These are phyloP conservation scores for Saccharomycopsis oosterbeekiorum DNA, from an alignment of 805 yeast species.

Conservation along the genomic window DNA sequence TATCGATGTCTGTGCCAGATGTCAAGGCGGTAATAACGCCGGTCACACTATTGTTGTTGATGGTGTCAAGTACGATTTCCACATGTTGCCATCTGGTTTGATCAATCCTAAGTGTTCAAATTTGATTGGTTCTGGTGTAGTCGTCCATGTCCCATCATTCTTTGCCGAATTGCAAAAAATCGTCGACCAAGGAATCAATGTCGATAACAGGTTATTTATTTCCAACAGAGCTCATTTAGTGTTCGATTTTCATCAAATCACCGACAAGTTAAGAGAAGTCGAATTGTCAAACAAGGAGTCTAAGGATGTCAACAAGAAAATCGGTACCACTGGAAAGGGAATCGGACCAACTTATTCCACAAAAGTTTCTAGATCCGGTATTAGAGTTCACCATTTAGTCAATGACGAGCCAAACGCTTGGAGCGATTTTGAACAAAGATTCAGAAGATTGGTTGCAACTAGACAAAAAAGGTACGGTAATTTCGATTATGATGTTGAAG, in stretches of 20 bases:
- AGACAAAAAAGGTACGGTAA: conserved; percentile 89
- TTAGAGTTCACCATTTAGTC: conserved; percentile 92
- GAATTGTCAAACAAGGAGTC: conserved; percentile 50
- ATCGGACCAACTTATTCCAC: conserved; percentile 98
- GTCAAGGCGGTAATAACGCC: conserved; percentile 98
- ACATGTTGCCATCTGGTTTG: conserved; percentile 97
- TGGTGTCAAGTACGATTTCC: conserved; percentile 88
- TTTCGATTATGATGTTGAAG: conserved; percentile 78
- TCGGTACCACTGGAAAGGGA: conserved; percentile 98
- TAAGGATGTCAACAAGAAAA: conserved; percentile 53
- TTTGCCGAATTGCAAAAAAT: conserved; percentile 77
- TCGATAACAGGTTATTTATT: conserved; percentile 64
- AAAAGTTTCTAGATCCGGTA: conserved; percentile 92
- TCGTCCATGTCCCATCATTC: conserved; percentile 87
- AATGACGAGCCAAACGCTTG: conserved; percentile 85
- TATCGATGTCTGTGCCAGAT: conserved; percentile 94
- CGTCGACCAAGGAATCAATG: conserved; percentile 66
- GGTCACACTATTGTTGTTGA: conserved; percentile 97
- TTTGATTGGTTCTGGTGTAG: conserved; percentile 93
- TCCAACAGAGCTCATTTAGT: conserved; percentile 95
- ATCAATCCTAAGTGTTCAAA: conserved; percentile 88
- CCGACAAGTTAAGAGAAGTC: conserved; percentile 89
- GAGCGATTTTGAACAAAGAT: conserved; percentile 77
- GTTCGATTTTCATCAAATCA: conserved; percentile 95
- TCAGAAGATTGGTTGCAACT: conserved; percentile 66